phyloP scores from a whole-genome alignment of 2,329 filamentous ascomycete species.

The Aspergillus sp. region DNA sequence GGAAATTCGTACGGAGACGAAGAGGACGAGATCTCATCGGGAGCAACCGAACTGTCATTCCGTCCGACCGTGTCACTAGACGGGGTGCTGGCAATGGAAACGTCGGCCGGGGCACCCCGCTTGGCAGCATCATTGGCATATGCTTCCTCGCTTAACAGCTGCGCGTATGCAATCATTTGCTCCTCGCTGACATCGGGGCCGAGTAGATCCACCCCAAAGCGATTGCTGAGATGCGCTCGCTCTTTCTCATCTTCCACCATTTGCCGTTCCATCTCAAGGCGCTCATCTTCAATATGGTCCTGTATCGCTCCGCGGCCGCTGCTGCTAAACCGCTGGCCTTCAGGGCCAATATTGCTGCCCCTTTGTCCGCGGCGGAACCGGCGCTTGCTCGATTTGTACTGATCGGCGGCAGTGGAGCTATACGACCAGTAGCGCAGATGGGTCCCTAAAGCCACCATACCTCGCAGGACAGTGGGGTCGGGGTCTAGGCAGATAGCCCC shows the following conservation, averaged over 20 bases:
- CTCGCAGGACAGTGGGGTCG: constrained; percentile 78
- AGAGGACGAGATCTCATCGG: constrained; percentile 31
- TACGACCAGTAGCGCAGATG: constrained; percentile 93
- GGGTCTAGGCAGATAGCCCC: constrained; percentile 84
- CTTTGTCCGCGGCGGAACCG: constrained; percentile 67
- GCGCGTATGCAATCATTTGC: constrained; percentile 61
- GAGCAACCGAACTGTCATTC: constrained; percentile 25
- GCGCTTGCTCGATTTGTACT: constrained; percentile 75
- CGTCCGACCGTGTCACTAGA: constrained; percentile 36
- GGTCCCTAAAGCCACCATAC: constrained; percentile 81
- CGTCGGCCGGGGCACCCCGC: constrained; percentile 40
- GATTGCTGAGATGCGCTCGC: constrained; percentile 65
- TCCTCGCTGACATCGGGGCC: constrained; percentile 57
- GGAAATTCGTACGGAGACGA: constrained; percentile 36
- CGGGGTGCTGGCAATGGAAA: constrained; percentile 39
- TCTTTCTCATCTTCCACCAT: constrained; percentile 66
- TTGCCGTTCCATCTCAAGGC: constrained; percentile 73
- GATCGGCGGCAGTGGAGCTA: constrained; percentile 72
- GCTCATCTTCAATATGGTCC: constrained; percentile 83
- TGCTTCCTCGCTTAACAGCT: constrained; percentile 60
- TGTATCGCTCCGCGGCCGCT: constrained; percentile 67
- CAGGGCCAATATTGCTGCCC: constrained; percentile 55
- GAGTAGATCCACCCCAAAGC: constrained; percentile 79
- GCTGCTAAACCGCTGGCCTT: constrained; percentile 56
- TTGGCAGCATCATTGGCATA: constrained; percentile 50